Percentiles rank a stretch among this genome's conserved stretches.
Evolutionary conservation across 2,329 filamentous ascomycete genomes (phyloP).

Genomic region (Fonsecaea erecta): DNA sequence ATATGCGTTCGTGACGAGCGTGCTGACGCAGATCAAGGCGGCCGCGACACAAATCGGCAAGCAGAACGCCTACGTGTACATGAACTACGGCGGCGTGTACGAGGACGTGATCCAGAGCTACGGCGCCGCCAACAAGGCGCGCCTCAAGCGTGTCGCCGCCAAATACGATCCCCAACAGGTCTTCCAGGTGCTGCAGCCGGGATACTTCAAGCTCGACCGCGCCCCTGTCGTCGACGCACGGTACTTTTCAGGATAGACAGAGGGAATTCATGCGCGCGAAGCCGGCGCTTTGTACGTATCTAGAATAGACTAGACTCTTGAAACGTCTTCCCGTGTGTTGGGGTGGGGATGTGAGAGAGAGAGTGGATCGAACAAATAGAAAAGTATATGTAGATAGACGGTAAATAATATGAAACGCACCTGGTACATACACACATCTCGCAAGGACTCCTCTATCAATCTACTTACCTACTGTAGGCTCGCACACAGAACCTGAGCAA

Average conservation of each 20-base stretch:
- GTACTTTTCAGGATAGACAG: constrained; percentile 2
- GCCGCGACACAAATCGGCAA: constrained; percentile 41
- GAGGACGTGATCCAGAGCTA: constrained; percentile 52
- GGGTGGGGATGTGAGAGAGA: no score
- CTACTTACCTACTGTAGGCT: no score
- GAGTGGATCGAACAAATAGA: neutral
- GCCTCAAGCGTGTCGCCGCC: constrained; percentile 43
- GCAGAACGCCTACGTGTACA: constrained; percentile 47
- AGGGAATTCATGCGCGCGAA: no score
- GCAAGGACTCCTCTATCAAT: no score
- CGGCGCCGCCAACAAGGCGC: constrained; percentile 44
- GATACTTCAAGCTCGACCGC: constrained; percentile 50
- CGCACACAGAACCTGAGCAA: no score
- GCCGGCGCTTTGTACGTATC: no score
- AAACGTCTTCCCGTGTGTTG: no score
- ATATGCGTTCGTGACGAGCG: constrained; percentile 37
- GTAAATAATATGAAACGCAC: neutral
- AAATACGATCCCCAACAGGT: constrained; percentile 50
- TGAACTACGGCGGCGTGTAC: constrained; percentile 54
- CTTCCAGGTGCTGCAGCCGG: constrained; percentile 49
- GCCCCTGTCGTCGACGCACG: neutral
- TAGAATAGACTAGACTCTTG: neutral
- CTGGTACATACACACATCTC: neutral
- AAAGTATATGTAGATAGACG: neutral
- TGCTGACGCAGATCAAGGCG: constrained; percentile 40